Evolutionary conservation across 345 rosid genomes (phyloP).

Genomic region (Aquilaria sinensis): DNA sequence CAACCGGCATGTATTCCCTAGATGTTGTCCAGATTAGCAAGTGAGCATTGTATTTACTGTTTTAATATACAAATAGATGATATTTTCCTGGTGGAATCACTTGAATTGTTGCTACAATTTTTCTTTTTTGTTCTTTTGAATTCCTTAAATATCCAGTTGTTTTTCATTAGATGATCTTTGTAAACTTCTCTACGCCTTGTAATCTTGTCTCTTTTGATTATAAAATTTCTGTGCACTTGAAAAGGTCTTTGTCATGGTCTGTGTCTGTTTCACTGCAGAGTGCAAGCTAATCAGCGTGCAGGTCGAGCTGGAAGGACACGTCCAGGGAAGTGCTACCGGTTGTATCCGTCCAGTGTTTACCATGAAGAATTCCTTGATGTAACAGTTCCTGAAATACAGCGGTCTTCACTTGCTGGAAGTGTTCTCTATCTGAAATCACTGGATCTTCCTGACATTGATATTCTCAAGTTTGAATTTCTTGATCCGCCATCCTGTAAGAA

Average conservation of each 20-base stretch:
- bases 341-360: constrained; percentile 69
- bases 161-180: constrained; percentile 3
- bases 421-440: constrained; percentile 92
- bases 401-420: constrained; percentile 93
- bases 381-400: constrained; percentile 93
- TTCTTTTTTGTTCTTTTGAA: constrained; percentile 4
- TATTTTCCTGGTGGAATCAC: not conserved
- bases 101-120: not conserved
- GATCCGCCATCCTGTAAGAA: constrained; percentile 86
- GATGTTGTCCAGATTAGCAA: constrained; percentile 95
- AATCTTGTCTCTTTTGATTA: not conserved
- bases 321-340: constrained; percentile 92
- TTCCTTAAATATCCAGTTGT: constrained; percentile 1
- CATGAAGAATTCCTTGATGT: constrained; percentile 82
- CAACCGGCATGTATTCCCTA: constrained; percentile 95
- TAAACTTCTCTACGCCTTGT: not conserved
- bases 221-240: not conserved
- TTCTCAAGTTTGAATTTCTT: constrained; percentile 93
- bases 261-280: constrained; percentile 41
- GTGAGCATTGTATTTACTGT: constrained; percentile 38
- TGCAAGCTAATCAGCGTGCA: constrained; percentile 96
- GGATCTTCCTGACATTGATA: constrained; percentile 87
- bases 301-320: constrained; percentile 99
- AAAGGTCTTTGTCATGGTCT: not conserved
- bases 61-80: not conserved